Conservation (phyloP, 2,329 filamentous ascomycete genomes). For the Cercospora berteroae region DNA sequence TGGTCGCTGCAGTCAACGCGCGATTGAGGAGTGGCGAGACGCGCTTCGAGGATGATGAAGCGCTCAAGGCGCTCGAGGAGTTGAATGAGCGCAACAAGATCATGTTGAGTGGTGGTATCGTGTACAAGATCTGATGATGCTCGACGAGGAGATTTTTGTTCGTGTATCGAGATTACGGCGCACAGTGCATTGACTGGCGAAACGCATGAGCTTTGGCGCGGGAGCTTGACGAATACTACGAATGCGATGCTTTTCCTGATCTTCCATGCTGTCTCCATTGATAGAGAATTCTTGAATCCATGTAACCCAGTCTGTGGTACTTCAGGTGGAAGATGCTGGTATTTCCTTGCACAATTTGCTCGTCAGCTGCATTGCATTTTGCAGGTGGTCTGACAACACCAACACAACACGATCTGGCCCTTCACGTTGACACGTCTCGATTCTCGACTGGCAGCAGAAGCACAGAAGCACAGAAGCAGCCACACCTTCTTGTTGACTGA, state of each 20-base stretch:
- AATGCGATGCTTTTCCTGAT: not conserved
- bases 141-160: not conserved
- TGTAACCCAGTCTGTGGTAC: not conserved
- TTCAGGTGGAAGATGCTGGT: not conserved
- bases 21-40: slow-evolving; percentile 59
- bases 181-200: not conserved
- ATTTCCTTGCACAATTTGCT: not conserved
- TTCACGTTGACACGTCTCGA: not conserved
- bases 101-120: slow-evolving; percentile 62
- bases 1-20: slow-evolving; percentile 77
- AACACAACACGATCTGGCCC: not conserved
- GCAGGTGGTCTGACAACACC: not conserved
- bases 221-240: not conserved
- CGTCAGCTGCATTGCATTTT: not conserved
- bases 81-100: slow-evolving; percentile 85
- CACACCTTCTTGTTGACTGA: not conserved
- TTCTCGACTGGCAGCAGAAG: not conserved
- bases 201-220: not conserved
- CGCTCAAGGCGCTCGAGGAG: slow-evolving; percentile 70
- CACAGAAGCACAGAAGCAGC: not conserved
- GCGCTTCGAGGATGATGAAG: slow-evolving; percentile 69
- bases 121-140: slow-evolving; percentile 48
- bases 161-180: not conserved
- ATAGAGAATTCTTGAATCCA: not conserved
- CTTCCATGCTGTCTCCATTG: not conserved